Percentiles rank a stretch among this genome's conserved stretches.
Evolutionary conservation across 345 rosid species (phyloP).

Genomic region (Acer yangbiense): DNA sequence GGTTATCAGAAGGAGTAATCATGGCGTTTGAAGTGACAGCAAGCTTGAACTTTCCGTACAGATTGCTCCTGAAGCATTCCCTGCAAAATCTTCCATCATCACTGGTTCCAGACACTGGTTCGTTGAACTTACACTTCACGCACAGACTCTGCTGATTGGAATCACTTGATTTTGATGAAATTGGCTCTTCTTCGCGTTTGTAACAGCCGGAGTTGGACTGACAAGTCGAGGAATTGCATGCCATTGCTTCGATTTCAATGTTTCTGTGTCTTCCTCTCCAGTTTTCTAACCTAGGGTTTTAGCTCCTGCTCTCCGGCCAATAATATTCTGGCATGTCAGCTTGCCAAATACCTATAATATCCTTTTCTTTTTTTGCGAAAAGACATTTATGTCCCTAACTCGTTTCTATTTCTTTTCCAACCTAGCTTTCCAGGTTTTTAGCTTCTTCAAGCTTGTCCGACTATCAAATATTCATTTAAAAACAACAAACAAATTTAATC

Average conservation of each 20-base stretch:
- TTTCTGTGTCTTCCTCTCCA: background rate
- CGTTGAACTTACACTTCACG: constrained; percentile 72
- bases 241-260: constrained; percentile 42
- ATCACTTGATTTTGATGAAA: background rate
- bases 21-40: constrained; percentile 80
- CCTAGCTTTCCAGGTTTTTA: background rate
- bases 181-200: constrained; percentile 27
- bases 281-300: background rate
- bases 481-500: too few species aligned
- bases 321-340: background rate
- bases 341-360: background rate
- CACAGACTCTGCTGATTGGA: constrained; percentile 36
- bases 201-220: constrained; percentile 62
- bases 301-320: background rate
- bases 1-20: constrained; percentile 88
- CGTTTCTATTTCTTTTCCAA: too few species aligned
- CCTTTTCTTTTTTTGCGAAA: background rate
- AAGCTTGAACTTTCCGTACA: constrained; percentile 81
- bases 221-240: constrained; percentile 68
- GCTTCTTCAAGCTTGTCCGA: too few species aligned
- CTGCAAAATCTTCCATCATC: constrained; percentile 61
- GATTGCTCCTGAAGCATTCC: constrained; percentile 75
- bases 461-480: too few species aligned
- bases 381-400: background rate
- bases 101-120: constrained; percentile 45